phyloP scores from a whole-genome alignment of 1,139 yeast genomes.

The Candida sojae region DNA sequence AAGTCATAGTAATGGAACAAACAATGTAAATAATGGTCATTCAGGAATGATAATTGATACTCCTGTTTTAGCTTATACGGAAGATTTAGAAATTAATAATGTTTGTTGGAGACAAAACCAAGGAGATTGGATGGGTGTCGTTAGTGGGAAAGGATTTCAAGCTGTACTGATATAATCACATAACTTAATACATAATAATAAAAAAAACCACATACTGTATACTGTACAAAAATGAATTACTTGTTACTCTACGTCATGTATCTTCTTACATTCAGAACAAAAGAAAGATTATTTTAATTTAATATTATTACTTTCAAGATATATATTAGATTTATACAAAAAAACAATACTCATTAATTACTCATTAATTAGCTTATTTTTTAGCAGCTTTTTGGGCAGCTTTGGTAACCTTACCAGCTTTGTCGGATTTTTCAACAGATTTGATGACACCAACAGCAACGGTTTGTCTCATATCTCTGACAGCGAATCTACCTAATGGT shows the following conservation, averaged over 20 bases:
- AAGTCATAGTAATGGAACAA: slow-evolving; percentile 4
- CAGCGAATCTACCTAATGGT: slow-evolving; percentile 99
- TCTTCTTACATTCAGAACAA: not conserved
- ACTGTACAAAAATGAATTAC: no score
- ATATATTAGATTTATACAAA: not conserved
- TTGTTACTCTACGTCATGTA: not conserved
- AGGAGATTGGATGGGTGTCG: slow-evolving; percentile 84
- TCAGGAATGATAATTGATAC: slow-evolving; percentile 28
- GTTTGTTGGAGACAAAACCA: slow-evolving; percentile 65
- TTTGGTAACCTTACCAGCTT: slow-evolving; percentile 99
- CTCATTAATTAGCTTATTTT: slow-evolving; percentile 60
- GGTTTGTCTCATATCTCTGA: slow-evolving; percentile 99
- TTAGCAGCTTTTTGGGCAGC: slow-evolving; percentile 98
- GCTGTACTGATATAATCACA: slow-evolving; percentile 49
- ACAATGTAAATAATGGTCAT: slow-evolving; percentile 5
- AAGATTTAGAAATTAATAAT: slow-evolving; percentile 70
- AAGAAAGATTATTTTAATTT: not conserved
- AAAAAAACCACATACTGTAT: no score
- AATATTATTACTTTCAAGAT: not conserved
- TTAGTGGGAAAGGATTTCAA: slow-evolving; percentile 79
- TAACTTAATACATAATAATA: no score
- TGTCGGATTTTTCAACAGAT: slow-evolving; percentile 93
- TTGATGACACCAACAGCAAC: slow-evolving; percentile 99
- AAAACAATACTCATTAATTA: not conserved
- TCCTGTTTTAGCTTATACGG: slow-evolving; percentile 59